Evolutionary conservation across 2,329 filamentous ascomycete genomes (phyloP).

Genomic region (Seiridium unicorne): DNA sequence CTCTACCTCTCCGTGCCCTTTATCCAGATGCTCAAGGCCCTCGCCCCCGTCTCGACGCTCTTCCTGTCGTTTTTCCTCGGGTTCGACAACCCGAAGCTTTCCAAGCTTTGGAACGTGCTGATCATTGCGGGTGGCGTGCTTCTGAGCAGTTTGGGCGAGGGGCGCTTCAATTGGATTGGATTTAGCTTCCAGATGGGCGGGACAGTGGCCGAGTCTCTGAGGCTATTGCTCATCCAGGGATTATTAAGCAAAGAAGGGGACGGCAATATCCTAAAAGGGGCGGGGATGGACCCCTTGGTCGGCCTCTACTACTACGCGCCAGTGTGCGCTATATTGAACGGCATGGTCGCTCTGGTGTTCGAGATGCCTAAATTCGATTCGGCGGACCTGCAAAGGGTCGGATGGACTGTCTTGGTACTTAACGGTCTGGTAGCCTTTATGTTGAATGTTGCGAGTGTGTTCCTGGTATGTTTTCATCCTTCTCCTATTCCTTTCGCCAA

Average conservation of each 20-base stretch:
- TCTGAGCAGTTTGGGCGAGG: constrained; percentile 58
- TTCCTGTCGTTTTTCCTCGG: constrained; percentile 20
- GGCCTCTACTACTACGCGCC: constrained; percentile 87
- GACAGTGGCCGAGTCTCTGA: constrained; percentile 75
- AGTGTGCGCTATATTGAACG: constrained; percentile 78
- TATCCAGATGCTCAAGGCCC: constrained; percentile 65
- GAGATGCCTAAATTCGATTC: constrained; percentile 66
- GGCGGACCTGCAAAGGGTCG: constrained; percentile 63
- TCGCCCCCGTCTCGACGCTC: constrained; percentile 43
- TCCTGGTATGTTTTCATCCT: constrained; percentile 59
- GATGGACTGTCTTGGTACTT: constrained; percentile 61
- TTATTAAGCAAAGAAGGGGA: constrained; percentile 48
- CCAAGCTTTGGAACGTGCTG: constrained; percentile 45
- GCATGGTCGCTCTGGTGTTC: constrained; percentile 63
- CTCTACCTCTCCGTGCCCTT: constrained; percentile 65
- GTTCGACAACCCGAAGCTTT: constrained; percentile 42
- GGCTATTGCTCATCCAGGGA: constrained; percentile 80
- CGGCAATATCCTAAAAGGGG: constrained; percentile 58
- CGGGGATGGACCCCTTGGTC: constrained; percentile 85
- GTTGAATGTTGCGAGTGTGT: constrained; percentile 79
- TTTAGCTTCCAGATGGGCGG: constrained; percentile 71
- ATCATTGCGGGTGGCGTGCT: constrained; percentile 51
- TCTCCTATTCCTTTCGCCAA: not conserved
- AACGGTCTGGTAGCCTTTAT: constrained; percentile 78
- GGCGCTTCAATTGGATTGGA: constrained; percentile 63